Evolutionary conservation across 805 yeast species (phyloP), one percentile per base, ranked within the genome.

Genomic region (Pichia thaimueangensis): DNA sequence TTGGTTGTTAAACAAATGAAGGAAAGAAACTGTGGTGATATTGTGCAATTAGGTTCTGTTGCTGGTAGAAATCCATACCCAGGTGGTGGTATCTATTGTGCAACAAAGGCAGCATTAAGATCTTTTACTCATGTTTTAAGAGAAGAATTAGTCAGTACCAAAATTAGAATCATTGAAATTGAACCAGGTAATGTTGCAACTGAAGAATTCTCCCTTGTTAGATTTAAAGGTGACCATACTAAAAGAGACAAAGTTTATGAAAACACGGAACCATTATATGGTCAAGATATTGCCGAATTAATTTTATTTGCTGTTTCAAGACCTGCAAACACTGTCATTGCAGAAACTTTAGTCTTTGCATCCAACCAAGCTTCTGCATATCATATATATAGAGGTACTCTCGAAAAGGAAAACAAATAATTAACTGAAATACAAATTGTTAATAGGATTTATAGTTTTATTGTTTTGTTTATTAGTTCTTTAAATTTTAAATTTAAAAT

Each of bases 171-270:
- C 41, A 74, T 82, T 47, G 88, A 82, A 60, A 72, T 83, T 38
- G 83, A 82, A 51, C 91, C 91, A 11, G 89, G 91, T 51, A 78
- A 77, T 40, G 89, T 83, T 33, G 88, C 82, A 59, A 83, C 89
- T 35, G 64, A 60, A 27, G 91, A 82, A 60, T 82, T 83, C 57
- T 77, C 85, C 12, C 57, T 74, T 23, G 77, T 76, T 21, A 69
- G 87, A 57, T 78, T 73, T 63, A 69, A 74, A 50, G 87, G 87
- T 45, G 86, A 82, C 56, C 54, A 63, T 43, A 62, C 54, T 6
- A 72, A 70, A 54, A 88, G 88, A 30, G 77, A 76, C 45, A 71
- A 70, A 9, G 87, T 82, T 22, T 82, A 83, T 56, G 68, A 65
- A 24, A 85, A 80, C 30, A 72, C 81, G 31, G 81, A 75, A 46